phyloP scores from a whole-genome alignment of 345 rosid species.

The Gossypium turneri region DNA sequence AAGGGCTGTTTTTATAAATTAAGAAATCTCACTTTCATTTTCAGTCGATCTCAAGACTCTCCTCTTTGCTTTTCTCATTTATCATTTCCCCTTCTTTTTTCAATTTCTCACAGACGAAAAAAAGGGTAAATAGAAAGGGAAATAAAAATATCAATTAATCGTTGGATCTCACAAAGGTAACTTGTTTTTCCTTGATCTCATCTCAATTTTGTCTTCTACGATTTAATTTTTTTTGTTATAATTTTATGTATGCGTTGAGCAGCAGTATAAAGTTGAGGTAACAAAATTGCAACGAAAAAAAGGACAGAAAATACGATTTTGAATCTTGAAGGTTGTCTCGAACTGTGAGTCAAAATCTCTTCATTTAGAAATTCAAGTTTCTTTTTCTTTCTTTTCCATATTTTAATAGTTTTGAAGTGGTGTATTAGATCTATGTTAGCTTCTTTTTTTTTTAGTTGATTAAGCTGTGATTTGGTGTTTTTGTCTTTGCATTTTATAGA shows the following conservation, averaged over 20 bases:
- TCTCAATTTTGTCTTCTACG: neutral
- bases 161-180: conserved; percentile 16
- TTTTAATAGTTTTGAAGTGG: neutral
- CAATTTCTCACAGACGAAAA: too few relatives aligned
- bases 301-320: neutral
- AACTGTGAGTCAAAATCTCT: neutral
- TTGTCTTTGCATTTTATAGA: neutral
- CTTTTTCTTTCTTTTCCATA: neutral
- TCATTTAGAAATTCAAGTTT: neutral
- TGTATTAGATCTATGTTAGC: neutral
- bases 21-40: conserved; percentile 4
- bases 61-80: too few relatives aligned
- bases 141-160: neutral
- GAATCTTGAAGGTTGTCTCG: neutral
- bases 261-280: neutral
- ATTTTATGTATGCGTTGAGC: neutral
- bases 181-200: neutral
- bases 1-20: neutral
- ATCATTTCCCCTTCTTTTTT: too few relatives aligned
- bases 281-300: neutral
- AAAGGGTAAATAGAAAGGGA: neutral
- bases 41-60: conserved; percentile 13
- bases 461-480: conserved; percentile 1
- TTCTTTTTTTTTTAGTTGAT: conserved; percentile 1
- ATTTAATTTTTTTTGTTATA: neutral